Evolutionary conservation across 768 basidiomycete genomes (phyloP).

Genomic region (Agrocybe praecox): DNA sequence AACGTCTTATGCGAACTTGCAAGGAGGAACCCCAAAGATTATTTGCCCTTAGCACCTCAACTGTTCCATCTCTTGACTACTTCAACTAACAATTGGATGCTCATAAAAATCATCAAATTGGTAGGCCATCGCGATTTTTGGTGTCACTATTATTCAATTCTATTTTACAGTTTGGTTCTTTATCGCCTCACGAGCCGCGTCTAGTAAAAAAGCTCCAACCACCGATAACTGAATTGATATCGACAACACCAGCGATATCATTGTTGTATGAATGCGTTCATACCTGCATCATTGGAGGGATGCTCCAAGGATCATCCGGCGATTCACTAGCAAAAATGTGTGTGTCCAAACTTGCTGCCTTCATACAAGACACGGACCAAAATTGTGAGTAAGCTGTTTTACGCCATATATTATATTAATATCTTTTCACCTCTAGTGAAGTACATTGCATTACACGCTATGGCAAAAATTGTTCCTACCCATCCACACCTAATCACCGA

Average conservation of each 20-base stretch:
- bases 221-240: constrained; percentile 94
- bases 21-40: constrained; percentile 75
- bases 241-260: constrained; percentile 94
- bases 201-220: constrained; percentile 93
- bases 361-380: constrained; percentile 92
- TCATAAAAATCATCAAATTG: constrained; percentile 97
- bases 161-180: constrained; percentile 76
- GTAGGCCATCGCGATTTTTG: constrained; percentile 43
- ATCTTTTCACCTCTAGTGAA: constrained; percentile 62
- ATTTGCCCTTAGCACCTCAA: constrained; percentile 87
- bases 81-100: constrained; percentile 99
- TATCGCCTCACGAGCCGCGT: constrained; percentile 91
- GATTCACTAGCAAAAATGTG: constrained; percentile 83
- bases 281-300: constrained; percentile 96
- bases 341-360: constrained; percentile 90
- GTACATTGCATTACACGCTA: constrained; percentile 93
- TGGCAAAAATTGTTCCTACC: constrained; percentile 94
- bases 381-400: constrained; percentile 64
- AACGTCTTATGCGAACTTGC: constrained; percentile 95
- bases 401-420: neutral
- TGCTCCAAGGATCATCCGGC: constrained; percentile 82
- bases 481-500: constrained; percentile 89
- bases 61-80: constrained; percentile 92
- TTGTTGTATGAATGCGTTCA: constrained; percentile 97
- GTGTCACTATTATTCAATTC: neutral